phyloP scores from a whole-genome alignment of 2,329 filamentous ascomycete genomes.

The Monilinia fructicola region DNA sequence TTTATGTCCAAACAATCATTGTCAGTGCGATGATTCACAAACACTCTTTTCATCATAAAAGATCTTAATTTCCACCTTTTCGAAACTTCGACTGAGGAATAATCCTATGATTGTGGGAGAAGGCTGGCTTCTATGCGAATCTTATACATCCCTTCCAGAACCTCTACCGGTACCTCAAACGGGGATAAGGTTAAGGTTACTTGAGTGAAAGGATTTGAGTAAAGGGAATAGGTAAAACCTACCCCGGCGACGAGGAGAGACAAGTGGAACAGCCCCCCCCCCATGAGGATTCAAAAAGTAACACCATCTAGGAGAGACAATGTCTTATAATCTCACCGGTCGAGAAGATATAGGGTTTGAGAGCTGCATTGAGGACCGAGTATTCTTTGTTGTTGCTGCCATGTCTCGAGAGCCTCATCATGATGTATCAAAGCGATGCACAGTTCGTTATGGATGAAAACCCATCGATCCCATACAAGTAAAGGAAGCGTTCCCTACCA shows the following conservation, averaged over 20 bases:
- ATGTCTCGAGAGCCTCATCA: not conserved
- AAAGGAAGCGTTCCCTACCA: too few relatives aligned
- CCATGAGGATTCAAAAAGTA: not conserved
- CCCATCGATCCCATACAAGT: too few relatives aligned
- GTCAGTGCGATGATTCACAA: not conserved
- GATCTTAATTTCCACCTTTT: not conserved
- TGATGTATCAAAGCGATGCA: not conserved
- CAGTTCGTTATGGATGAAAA: not conserved
- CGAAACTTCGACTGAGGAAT: not conserved
- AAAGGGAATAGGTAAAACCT: not conserved
- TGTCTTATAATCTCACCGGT: not conserved
- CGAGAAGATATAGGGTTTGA: not conserved
- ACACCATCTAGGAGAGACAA: not conserved
- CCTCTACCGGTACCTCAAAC: not conserved
- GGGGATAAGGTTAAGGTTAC: not conserved
- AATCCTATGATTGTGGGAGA: not conserved
- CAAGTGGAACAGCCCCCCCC: not conserved
- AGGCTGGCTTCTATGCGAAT: not conserved
- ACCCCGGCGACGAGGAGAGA: not conserved
- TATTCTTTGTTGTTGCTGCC: not conserved
- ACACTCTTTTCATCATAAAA: not conserved
- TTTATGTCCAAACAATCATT: constrained; percentile 10
- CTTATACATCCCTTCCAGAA: too few relatives aligned
- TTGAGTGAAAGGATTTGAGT: not conserved
- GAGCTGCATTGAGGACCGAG: not conserved